These are phyloP conservation scores for Dimocarpus longan DNA, from an alignment of 345 rosid species.

Conservation along the genomic window DNA sequence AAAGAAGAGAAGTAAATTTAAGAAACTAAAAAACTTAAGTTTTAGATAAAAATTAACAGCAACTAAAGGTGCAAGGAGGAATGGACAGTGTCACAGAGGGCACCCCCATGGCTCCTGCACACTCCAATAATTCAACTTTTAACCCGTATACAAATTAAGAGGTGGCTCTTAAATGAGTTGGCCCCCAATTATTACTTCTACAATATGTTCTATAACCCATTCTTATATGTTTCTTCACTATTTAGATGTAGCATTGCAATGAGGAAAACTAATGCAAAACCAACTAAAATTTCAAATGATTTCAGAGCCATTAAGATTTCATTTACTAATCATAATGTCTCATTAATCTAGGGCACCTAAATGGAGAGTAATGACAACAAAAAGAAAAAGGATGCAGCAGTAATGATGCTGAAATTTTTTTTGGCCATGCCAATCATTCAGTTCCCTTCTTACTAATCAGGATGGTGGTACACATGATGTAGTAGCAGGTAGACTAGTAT, in stretches of 20 bases:
- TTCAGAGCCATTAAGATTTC: background rate
- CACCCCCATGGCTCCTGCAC: background rate
- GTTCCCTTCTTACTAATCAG: background rate
- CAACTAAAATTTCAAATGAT: background rate
- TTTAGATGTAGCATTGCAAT: background rate
- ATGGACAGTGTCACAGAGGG: background rate
- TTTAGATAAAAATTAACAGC: background rate
- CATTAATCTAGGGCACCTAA: background rate
- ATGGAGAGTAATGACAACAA: background rate
- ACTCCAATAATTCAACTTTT: background rate
- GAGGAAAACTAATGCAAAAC: background rate
- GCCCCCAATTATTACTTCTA: background rate
- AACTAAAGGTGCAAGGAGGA: background rate
- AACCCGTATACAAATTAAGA: background rate
- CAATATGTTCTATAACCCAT: background rate
- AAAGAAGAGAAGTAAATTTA: background rate
- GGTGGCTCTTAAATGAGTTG: background rate
- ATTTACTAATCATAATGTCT: background rate
- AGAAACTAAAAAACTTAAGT: background rate
- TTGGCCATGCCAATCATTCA: background rate
- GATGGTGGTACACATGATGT: background rate
- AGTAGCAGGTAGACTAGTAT: no score
- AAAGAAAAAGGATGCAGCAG: background rate
- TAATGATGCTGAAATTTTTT: background rate
- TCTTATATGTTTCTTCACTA: background rate